A percentile compares a stretch with the other conserved stretches of the same genome.
phyloP scores from a whole-genome alignment of 495 filamentous ascomycete species.

The Penicillium canariense region DNA sequence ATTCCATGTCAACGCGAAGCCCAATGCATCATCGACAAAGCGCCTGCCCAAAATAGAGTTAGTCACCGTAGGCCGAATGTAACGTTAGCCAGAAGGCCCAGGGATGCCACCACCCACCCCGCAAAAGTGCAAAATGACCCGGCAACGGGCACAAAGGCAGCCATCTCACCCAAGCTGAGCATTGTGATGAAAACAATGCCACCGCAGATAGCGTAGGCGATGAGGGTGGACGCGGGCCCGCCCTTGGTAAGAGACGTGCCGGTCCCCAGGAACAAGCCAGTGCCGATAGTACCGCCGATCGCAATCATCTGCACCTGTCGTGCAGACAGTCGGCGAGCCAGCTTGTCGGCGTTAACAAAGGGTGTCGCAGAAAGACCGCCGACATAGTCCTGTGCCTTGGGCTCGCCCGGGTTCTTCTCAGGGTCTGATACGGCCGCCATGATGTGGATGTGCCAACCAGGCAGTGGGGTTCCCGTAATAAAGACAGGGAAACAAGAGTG shows the following conservation, averaged over 20 bases:
- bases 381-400: constrained; percentile 11
- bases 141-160: constrained; percentile 49
- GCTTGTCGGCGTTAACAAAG: constrained; percentile 17
- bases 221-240: constrained; percentile 62
- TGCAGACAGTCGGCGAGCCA: constrained; percentile 38
- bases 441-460: neutral
- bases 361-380: constrained; percentile 4
- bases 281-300: constrained; percentile 63
- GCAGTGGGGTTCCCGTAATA: neutral
- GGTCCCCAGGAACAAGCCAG: constrained; percentile 62
- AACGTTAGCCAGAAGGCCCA: neutral
- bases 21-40: constrained; percentile 57
- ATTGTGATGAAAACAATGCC: constrained; percentile 51
- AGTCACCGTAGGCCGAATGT: neutral
- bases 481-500: neutral
- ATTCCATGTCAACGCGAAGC: constrained; percentile 53
- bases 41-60: constrained; percentile 33
- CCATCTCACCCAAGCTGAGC: constrained; percentile 51
- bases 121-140: constrained; percentile 54
- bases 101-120: constrained; percentile 32
- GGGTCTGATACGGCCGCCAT: constrained; percentile 5
- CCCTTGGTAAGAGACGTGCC: constrained; percentile 57
- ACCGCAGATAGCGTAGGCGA: constrained; percentile 51
- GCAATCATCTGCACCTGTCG: constrained; percentile 64
- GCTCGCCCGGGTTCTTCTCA: constrained; percentile 6